phyloP scores from a whole-genome alignment of 1,284 basidiomycete genomes.

The Pulveroboletus sp. region DNA sequence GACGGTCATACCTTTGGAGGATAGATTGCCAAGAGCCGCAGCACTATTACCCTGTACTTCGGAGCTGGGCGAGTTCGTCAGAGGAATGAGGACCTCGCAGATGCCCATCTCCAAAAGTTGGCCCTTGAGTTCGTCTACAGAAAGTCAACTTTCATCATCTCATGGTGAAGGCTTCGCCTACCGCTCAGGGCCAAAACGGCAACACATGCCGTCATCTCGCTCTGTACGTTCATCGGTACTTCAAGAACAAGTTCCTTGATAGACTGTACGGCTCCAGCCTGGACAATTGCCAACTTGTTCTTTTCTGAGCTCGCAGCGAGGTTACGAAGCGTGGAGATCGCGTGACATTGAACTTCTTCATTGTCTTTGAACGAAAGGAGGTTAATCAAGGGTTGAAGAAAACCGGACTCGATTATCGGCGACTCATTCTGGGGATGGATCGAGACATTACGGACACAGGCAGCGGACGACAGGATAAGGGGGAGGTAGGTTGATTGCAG shows the following conservation, averaged over 20 bases:
- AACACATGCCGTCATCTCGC: conserved; percentile 99
- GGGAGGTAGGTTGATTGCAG: conserved; percentile 97
- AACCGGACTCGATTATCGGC: conserved; percentile 98
- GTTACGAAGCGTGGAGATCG: conserved; percentile 98
- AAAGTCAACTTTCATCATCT: conserved; percentile 9
- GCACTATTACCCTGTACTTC: conserved; percentile 99
- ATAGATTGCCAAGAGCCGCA: conserved; percentile 95
- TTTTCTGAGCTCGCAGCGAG: conserved; percentile 96
- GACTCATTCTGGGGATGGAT: conserved; percentile 99
- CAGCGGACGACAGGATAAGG: conserved; percentile 97
- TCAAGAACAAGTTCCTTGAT: conserved; percentile 97
- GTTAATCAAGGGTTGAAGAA: conserved; percentile 94
- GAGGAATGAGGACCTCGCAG: conserved; percentile 94
- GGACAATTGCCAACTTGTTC: conserved; percentile 98
- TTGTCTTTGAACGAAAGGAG: conserved; percentile 98
- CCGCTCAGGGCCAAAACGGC: conserved; percentile 93
- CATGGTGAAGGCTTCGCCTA: conserved; percentile 40
- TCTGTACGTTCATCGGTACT: conserved; percentile 96
- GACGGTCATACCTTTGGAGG: conserved; percentile 81
- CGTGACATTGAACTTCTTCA: conserved; percentile 99
- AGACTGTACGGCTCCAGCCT: conserved; percentile 96
- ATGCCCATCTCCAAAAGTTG: conserved; percentile 98
- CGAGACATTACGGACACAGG: conserved; percentile 98
- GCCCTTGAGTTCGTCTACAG: conserved; percentile 88
- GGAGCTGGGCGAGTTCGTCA: conserved; percentile 94